Base-by-base conservation (phyloP, 1,139 yeast genomes). In the Sugiyamaella neomexicana region DNA sequence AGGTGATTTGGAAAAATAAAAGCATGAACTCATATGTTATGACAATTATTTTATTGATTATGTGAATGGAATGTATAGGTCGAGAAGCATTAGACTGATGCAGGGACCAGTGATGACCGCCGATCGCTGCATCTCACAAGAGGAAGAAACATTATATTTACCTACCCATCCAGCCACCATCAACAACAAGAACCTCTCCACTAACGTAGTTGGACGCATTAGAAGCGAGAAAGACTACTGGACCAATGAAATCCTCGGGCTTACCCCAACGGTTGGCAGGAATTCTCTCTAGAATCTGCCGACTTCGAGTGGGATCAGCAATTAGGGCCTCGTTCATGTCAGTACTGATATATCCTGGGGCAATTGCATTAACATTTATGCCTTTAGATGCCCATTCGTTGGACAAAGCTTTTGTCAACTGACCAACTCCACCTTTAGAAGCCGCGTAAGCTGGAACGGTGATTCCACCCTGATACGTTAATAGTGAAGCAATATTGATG, bases 401-500 rank as follows among this genome's bases (percentile, higher is more conserved):
- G 0, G 83, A 74, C 39, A 80, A 67, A 5, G 80, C 75, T 62
- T 77, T 77, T 12, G 82, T 77, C 50, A 81, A 69, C 46, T 73
- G 75, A 40, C 73, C 72, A 31, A 81, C 67, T 0, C 78, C 85
- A 15, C 81, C 82, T 65, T 80, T 81, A 17, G 82, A 71, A 8
- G 81, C 78, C 9, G 81, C 76, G 63, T 81, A 81, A 0, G 83
- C 76, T 2, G 81, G 73, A 38, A 74, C 69, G 52, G 69, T 64
- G 53, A 71, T 39, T 1, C 80, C 79, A 10, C 80, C 81, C 50
- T 74, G 72, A 68, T 71, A 76, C 0, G 79, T 70, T 54, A 70
- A 64, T 48, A 78, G 59, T 2, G 88, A 82, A 1, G 85, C 87
- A 25, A 88, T 81, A 66, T 83, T 79, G 60, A 85, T 78, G 62